These are phyloP conservation scores for Globisporangium emineosum DNA, from an alignment of 352 stramenopile species.

Conservation along the genomic window DNA sequence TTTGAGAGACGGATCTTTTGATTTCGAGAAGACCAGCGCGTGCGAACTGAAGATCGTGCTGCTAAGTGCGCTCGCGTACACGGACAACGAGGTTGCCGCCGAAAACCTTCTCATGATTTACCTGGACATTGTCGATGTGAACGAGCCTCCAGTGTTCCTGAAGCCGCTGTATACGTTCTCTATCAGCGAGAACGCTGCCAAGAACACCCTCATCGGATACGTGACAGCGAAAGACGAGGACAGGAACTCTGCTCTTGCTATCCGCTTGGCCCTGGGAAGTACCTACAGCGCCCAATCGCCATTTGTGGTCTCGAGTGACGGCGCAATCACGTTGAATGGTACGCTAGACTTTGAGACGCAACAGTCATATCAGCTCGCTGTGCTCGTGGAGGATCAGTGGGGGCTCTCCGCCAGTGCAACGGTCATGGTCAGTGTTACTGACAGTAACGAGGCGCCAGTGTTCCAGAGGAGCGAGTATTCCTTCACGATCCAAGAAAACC, in stretches of 20 bases:
- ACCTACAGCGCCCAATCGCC: not conserved
- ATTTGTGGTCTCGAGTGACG: slow-evolving; percentile 5
- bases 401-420: slow-evolving; percentile 21
- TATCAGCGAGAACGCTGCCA: slow-evolving; percentile 5
- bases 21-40: slow-evolving; percentile 5
- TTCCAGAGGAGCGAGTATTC: slow-evolving; percentile 32
- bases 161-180: slow-evolving; percentile 3
- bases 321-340: not conserved
- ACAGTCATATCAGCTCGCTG: slow-evolving; percentile 16
- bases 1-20: not conserved
- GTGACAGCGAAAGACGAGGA: slow-evolving; percentile 8
- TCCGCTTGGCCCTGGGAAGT: not conserved
- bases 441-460: slow-evolving; percentile 44
- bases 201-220: not conserved
- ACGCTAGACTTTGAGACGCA: slow-evolving; percentile 21
- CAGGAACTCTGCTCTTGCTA: not conserved
- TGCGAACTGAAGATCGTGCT: slow-evolving; percentile 7
- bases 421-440: slow-evolving; percentile 33
- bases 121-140: slow-evolving; percentile 10
- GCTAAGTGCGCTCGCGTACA: slow-evolving; percentile 4
- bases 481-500: slow-evolving; percentile 40
- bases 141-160: slow-evolving; percentile 10
- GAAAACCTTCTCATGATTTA: not conserved
- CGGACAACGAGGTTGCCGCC: not conserved
- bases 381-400: slow-evolving; percentile 28